Evolutionary conservation across 805 yeast genomes (phyloP), one percentile per base, ranked within the genome.

Genomic region (Priceomyces medius): DNA sequence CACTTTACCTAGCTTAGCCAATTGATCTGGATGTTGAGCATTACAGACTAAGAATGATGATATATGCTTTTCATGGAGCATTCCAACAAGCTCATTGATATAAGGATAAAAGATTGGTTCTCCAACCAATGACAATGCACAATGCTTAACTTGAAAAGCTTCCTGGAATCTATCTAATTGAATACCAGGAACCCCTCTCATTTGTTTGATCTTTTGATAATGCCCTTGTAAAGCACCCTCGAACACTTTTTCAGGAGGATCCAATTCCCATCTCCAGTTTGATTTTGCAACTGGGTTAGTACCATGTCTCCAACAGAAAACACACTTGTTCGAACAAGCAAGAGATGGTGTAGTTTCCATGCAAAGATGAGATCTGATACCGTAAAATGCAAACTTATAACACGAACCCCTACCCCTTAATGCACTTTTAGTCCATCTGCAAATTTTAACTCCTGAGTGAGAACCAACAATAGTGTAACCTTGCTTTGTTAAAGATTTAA

Each of bases 291-390:
- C 97, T 0, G 97, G 97, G 56, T 89, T 90, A 2, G 97, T 89
- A 37, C 97, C 97, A 63, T 89, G 97, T 60, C 97, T 78, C 97
- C 97, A 89, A 66, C 97, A 89, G 58, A 89, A 89, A 3, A 90
- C 97, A 74, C 97, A 89, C 61, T 89, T 89, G 59, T 89, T 89
- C 4, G 97, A 88, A 63, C 97, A 89, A 6, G 96, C 91, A 44
- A 89, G 71, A 1, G 95, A 84, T 1, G 97, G 97, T 0, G 97
- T 89, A 2, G 97, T 80, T 59, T 89, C 97, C 97, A 89, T 89
- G 65, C 97, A 89, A 42, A 91, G 68, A 65, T 91, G 97, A 2
- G 95, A 85, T 46, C 76, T 80, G 53, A 89, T 89, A 18, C 97
- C 97, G 60, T 90, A 89, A 54, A 89, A 84, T 7, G 97, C 95